phyloP scores from a whole-genome alignment of 2,329 filamentous ascomycete species.

The Trichoderma semiorbis region DNA sequence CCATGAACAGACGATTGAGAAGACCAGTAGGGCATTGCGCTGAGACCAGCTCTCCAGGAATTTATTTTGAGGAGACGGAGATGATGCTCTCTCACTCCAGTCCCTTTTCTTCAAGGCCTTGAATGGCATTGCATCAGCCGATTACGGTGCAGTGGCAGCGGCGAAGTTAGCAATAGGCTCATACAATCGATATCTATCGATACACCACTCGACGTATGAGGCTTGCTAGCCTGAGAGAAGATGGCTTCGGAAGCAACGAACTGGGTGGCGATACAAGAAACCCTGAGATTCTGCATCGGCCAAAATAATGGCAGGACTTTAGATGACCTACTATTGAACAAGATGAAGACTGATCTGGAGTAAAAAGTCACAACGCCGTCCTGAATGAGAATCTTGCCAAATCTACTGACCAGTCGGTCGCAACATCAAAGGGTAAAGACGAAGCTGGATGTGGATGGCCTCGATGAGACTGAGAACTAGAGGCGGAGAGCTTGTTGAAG shows the following conservation, averaged over 20 bases:
- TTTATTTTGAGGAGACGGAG: neutral
- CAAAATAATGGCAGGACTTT: too few relatives aligned
- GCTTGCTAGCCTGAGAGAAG: rapidly evolving
- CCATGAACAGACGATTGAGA: neutral
- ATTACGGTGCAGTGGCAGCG: neutral
- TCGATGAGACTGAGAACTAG: too few relatives aligned
- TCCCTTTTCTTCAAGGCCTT: neutral
- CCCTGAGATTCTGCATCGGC: too few relatives aligned
- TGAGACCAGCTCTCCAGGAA: neutral
- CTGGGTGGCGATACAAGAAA: too few relatives aligned
- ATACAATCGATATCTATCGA: neutral
- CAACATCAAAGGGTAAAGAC: too few relatives aligned
- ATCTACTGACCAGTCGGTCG: too few relatives aligned
- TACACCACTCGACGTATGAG: neutral
- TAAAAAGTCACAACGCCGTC: rapidly evolving
- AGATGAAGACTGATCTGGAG: too few relatives aligned
- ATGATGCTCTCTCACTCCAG: neutral
- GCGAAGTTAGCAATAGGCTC: neutral
- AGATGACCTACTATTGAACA: too few relatives aligned
- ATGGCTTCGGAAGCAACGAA: neutral
- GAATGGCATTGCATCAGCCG: neutral
- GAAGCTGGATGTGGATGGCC: too few relatives aligned
- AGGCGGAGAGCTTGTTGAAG: too few relatives aligned
- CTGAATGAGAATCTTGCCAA: too few relatives aligned
- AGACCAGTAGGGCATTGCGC: neutral